phyloP scores from a whole-genome alignment of 2,329 filamentous ascomycete genomes.

The Sclerotinia spermophila region DNA sequence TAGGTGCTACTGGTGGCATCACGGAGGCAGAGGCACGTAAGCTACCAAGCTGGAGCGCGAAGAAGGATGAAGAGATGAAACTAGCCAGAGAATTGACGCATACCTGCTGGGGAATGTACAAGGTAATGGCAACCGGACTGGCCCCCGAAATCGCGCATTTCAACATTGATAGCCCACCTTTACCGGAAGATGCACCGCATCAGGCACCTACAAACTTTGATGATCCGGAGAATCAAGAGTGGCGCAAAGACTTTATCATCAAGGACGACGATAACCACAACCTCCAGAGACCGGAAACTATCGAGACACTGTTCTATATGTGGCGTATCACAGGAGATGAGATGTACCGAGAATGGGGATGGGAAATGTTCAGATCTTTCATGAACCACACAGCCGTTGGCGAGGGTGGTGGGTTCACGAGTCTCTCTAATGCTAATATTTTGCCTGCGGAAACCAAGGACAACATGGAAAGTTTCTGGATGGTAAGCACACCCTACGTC shows the following conservation, averaged over 20 bases:
- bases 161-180: slow-evolving; percentile 65
- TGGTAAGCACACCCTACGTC: slow-evolving; percentile 54
- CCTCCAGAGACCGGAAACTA: slow-evolving; percentile 89
- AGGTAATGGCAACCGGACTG: slow-evolving; percentile 83
- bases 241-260: slow-evolving; percentile 76
- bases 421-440: slow-evolving; percentile 68
- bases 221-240: slow-evolving; percentile 52
- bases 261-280: slow-evolving; percentile 86
- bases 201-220: slow-evolving; percentile 49
- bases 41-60: slow-evolving; percentile 66
- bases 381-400: slow-evolving; percentile 77
- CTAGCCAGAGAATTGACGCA: slow-evolving; percentile 89
- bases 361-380: slow-evolving; percentile 97
- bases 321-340: slow-evolving; percentile 93
- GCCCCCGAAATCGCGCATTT: slow-evolving; percentile 95
- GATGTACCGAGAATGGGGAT: slow-evolving; percentile 92
- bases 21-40: slow-evolving; percentile 72
- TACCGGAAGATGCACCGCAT: slow-evolving; percentile 55
- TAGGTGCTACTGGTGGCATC: slow-evolving; percentile 77
- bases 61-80: slow-evolving; percentile 81
- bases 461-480: slow-evolving; percentile 99
- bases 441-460: slow-evolving; percentile 69
- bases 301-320: slow-evolving; percentile 98
- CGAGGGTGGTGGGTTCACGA: slow-evolving; percentile 78
- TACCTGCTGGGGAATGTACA: slow-evolving; percentile 98